Conservation (phyloP, 1,139 yeast species). For the Citeromyces hawaiiensis region DNA sequence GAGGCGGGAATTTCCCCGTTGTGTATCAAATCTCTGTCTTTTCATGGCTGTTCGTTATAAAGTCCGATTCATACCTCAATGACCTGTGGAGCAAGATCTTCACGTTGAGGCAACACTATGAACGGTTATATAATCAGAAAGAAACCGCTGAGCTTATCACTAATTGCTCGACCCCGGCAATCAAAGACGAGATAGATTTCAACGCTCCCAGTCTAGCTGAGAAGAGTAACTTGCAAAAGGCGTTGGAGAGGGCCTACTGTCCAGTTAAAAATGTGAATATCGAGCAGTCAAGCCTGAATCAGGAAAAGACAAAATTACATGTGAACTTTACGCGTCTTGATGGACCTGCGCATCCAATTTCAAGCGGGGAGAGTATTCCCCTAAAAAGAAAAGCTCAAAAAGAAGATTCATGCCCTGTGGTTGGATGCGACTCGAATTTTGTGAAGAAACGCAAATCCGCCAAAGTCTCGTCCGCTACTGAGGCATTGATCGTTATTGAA, state of each 20-base stretch:
- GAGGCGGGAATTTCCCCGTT: slow-evolving; percentile 24
- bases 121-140: slow-evolving; percentile 12
- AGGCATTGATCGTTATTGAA: slow-evolving; percentile 22
- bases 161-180: slow-evolving; percentile 8
- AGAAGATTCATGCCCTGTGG: slow-evolving; percentile 11
- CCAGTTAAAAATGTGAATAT: neutral
- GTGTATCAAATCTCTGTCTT: slow-evolving; percentile 33
- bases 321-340: neutral
- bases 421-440: slow-evolving; percentile 6
- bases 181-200: slow-evolving; percentile 6
- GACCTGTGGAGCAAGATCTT: slow-evolving; percentile 37
- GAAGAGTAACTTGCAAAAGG: neutral
- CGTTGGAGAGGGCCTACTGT: neutral
- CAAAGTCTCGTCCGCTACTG: slow-evolving; percentile 15
- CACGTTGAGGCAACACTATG: slow-evolving; percentile 29
- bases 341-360: neutral
- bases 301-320: neutral
- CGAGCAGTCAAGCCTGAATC: neutral
- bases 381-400: slow-evolving; percentile 15
- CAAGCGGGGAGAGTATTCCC: neutral
- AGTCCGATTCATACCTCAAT: slow-evolving; percentile 35
- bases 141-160: neutral
- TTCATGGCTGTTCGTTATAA: slow-evolving; percentile 38
- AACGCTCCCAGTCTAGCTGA: neutral
- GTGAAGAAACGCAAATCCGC: slow-evolving; percentile 6